Evolutionary conservation across 2,329 filamentous ascomycete genomes (phyloP), one percentile per base, ranked within the genome.

Genomic region (Diaporthe ampelina): DNA sequence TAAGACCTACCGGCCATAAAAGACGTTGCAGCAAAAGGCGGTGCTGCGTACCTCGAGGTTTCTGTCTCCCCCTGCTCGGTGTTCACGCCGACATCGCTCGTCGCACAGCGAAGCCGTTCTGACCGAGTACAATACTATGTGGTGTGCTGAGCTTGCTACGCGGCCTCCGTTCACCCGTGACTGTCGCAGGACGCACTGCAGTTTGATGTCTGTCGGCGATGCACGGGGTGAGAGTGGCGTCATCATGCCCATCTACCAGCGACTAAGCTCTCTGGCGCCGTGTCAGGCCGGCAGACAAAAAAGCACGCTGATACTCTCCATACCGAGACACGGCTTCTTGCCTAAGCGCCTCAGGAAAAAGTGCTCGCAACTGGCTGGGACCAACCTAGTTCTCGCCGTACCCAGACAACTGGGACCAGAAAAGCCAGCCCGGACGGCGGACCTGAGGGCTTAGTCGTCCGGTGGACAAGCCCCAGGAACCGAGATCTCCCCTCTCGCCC

Each of bases 251-350:
- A 52, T 50, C 43, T 26, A 52, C 32, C 63, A 37, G 63, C 45
- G 45, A 54, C 21, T 40, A 19, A 7, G 52, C 48, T 40, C 19
- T 8, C 48, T 54, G 63, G 48, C 32, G 32, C 48, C 29, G 63
- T 68, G 63, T 54, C 29, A 54, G 26, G 40, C 63, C 48, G n/a
- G 63, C 63, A 68, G 32, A 48, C 32, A 54, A 54, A 68, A 40
- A 54, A 68, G 48, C 26, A 52, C 32, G 45, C 43, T 40, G 45
- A 24, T 19, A 19, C 29, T 37, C 45, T 52, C 48, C 3, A 67
- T 67, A 67, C 63, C 63, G 63, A 67, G 63, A 67, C 63, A 67
- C 29, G 63, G 63, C 63, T 68, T 50, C 45, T 35, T 68, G 63
- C 63, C 32, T 52, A 67, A 67, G 63, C 63, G 63, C 32, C 45